Evolutionary conservation across 208 protist species (phyloP).

Genomic region (Trypanosoma platydactyli): DNA sequence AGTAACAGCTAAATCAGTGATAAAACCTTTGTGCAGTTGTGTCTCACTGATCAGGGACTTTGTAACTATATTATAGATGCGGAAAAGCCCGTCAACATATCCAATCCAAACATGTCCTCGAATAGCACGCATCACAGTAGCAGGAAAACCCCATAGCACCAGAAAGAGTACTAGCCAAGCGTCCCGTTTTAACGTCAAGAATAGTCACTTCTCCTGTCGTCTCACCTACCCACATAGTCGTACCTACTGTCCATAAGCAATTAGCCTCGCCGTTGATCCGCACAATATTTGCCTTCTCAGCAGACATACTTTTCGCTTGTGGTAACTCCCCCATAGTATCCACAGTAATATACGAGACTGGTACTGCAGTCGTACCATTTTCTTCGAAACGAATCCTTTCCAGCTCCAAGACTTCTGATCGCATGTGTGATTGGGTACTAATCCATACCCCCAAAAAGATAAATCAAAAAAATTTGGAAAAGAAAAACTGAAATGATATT

Average conservation of each 20-base stretch:
- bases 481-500: too few species aligned
- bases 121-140: constrained; percentile 12
- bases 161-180: neutral
- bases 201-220: constrained; percentile 8
- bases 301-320: neutral
- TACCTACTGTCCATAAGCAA: constrained; percentile 8
- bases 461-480: neutral
- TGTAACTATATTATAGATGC: constrained; percentile 7
- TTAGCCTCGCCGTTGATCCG: neutral
- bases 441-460: neutral
- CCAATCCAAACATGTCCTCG: constrained; percentile 14
- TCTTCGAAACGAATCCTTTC: neutral
- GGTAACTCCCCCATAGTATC: neutral
- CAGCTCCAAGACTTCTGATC: neutral
- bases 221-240: constrained; percentile 12
- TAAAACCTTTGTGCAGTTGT: constrained; percentile 8
- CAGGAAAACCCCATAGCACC: constrained; percentile 3
- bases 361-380: neutral
- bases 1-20: constrained; percentile 15
- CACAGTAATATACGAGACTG: constrained; percentile 5
- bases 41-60: constrained; percentile 3
- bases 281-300: constrained; percentile 1
- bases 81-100: constrained; percentile 14
- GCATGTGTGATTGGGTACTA: neutral
- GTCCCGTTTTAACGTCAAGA: neutral